phyloP scores from a whole-genome alignment of 176 grass and related monocot genomes.

The Bromus sterilis region DNA sequence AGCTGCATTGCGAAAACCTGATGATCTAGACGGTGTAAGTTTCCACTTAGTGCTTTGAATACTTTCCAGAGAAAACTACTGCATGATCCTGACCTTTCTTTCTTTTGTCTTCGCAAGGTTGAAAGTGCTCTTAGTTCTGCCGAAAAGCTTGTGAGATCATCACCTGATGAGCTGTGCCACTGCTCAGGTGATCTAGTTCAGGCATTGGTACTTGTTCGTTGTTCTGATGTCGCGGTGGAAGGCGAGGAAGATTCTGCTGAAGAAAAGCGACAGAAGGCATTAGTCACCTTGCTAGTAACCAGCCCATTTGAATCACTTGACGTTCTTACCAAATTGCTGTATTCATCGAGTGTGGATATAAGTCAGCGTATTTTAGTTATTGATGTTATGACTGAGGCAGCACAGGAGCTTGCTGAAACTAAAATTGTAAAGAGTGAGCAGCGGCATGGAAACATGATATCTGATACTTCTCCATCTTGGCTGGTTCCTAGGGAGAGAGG shows the following conservation, averaged over 20 bases:
- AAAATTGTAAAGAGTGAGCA: constrained; percentile 44
- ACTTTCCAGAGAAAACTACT: constrained; percentile 7
- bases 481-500: constrained; percentile 61
- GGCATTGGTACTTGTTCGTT: constrained; percentile 82
- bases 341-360: constrained; percentile 82
- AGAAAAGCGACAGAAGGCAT: constrained; percentile 82
- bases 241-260: constrained; percentile 93
- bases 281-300: constrained; percentile 74
- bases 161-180: constrained; percentile 73
- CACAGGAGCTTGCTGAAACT: constrained; percentile 80
- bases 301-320: constrained; percentile 82
- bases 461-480: constrained; percentile 75
- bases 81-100: constrained; percentile 1
- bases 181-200: constrained; percentile 75
- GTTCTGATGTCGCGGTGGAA: constrained; percentile 71
- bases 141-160: constrained; percentile 84
- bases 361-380: constrained; percentile 86
- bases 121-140: constrained; percentile 70
- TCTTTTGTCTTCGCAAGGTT: constrained; percentile 49
- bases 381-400: constrained; percentile 93
- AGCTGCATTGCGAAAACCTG: constrained; percentile 72
- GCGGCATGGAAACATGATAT: constrained; percentile 48
- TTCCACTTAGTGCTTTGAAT: background rate
- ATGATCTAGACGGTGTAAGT: constrained; percentile 94
- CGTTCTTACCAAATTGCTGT: constrained; percentile 77